Percentiles rank a stretch among this genome's conserved stretches.
These are phyloP conservation scores for Lentinula edodes DNA, from an alignment of 768 basidiomycete species.

Conservation along the genomic window DNA sequence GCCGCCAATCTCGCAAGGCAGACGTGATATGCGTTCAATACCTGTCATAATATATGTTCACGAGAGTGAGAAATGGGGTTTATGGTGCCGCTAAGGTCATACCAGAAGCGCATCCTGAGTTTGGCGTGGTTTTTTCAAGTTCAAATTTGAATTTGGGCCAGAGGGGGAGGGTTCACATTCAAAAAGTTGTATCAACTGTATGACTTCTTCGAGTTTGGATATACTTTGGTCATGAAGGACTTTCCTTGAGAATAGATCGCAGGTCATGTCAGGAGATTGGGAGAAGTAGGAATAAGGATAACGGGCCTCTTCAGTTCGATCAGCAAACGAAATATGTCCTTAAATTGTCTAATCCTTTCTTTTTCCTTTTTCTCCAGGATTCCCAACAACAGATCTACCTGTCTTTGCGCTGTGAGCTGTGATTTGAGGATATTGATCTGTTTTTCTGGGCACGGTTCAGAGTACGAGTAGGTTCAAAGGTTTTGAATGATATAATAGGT, in stretches of 20 bases:
- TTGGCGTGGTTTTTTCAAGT: background rate
- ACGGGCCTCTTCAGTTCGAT: background rate
- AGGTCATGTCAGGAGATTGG: too few species aligned
- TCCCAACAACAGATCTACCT: background rate
- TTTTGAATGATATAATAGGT: too few species aligned
- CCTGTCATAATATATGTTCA: background rate
- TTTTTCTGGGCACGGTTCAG: background rate
- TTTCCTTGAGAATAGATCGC: too few species aligned
- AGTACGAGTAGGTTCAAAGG: background rate
- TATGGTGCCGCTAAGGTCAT: background rate
- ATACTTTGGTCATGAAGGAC: too few species aligned
- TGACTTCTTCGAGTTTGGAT: too few species aligned
- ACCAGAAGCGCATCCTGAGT: background rate
- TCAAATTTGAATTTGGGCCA: background rate
- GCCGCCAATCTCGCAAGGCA: background rate
- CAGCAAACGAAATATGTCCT: background rate
- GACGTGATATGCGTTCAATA: background rate
- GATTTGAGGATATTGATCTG: background rate
- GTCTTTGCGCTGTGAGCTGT: background rate
- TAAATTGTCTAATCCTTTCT: background rate
- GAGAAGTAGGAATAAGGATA: too few species aligned
- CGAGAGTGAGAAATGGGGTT: background rate
- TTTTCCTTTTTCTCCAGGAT: background rate
- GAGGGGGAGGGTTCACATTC: background rate
- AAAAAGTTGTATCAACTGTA: background rate